These are phyloP conservation scores for Zarea fungicola DNA, from an alignment of 2,329 filamentous ascomycete genomes.

Conservation along the genomic window DNA sequence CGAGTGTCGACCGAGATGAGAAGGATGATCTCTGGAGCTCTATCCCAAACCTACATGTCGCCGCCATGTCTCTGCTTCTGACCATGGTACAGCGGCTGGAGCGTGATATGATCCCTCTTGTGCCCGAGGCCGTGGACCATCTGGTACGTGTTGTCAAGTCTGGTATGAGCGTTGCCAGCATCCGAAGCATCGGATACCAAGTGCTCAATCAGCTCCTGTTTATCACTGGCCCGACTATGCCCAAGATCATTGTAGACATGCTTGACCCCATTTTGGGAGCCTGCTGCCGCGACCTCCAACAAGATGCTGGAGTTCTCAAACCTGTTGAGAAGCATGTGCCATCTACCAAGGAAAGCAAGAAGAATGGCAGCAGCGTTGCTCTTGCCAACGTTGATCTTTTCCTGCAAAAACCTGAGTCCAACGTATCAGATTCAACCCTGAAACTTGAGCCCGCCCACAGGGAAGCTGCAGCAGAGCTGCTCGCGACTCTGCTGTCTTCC, in stretches of 20 bases:
- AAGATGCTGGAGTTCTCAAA: conserved; percentile 44
- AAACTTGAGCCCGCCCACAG: conserved; percentile 42
- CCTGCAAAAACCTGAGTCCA: conserved; percentile 40
- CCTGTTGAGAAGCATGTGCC: conserved; percentile 27
- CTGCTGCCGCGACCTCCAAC: conserved; percentile 71
- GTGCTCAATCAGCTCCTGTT: conserved; percentile 54
- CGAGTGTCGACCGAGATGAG: conserved; percentile 73
- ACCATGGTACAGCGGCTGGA: conserved; percentile 54
- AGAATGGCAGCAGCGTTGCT: conserved; percentile 27
- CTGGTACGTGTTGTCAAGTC: conserved; percentile 64
- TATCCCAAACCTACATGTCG: conserved; percentile 69
- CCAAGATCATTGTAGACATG: conserved; percentile 59
- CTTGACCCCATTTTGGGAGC: conserved; percentile 57
- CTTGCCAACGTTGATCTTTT: conserved; percentile 68
- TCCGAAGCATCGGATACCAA: conserved; percentile 58
- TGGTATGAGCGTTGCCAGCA: conserved; percentile 42
- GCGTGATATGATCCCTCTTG: conserved; percentile 51
- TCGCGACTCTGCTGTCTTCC: conserved; percentile 56
- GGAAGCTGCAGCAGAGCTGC: conserved; percentile 53
- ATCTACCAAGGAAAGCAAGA: conserved; percentile 26
- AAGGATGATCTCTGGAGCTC: conserved; percentile 70
- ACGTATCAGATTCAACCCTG: conserved; percentile 24
- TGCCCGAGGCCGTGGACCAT: conserved; percentile 65
- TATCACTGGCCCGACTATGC: conserved; percentile 59
- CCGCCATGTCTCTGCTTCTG: conserved; percentile 59